These are phyloP conservation scores for Chlamydomonas sp. DNA, from an alignment of 139 green algal species.

Conservation along the genomic window DNA sequence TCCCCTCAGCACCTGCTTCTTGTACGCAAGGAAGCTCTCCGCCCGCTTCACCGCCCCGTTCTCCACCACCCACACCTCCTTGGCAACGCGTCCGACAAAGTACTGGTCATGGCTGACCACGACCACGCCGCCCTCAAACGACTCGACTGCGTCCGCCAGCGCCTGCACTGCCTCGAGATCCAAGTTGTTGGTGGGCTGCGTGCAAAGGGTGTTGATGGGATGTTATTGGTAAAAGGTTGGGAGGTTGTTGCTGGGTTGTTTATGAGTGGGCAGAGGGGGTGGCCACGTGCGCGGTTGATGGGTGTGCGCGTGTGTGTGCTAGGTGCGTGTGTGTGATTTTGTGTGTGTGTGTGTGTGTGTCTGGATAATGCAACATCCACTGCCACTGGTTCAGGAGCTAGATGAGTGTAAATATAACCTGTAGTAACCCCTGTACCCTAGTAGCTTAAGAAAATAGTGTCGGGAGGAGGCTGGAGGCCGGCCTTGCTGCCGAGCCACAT, in stretches of 20 bases:
- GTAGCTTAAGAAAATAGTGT: too few relatives aligned
- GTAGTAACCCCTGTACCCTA: too few relatives aligned
- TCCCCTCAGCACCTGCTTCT: constrained; percentile 26
- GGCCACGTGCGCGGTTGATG: too few relatives aligned
- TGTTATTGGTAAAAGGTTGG: too few relatives aligned
- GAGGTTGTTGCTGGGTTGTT: neutral
- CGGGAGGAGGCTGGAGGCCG: too few relatives aligned
- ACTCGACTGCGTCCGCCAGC: constrained; percentile 47
- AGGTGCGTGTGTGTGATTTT: too few relatives aligned
- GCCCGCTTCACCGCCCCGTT: constrained; percentile 19
- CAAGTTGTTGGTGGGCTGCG: constrained; percentile 64
- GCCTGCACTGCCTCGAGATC: constrained; percentile 67
- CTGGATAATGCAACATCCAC: too few relatives aligned
- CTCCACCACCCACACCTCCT: constrained; percentile 53
- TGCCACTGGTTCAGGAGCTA: too few relatives aligned
- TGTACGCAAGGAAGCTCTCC: constrained; percentile 61
- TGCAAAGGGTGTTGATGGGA: neutral
- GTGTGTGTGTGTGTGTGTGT: too few relatives aligned
- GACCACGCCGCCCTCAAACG: constrained; percentile 55
- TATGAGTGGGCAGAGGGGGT: neutral
- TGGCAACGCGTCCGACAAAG: constrained; percentile 54
- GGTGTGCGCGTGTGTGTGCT: too few relatives aligned
- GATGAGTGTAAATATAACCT: too few relatives aligned
- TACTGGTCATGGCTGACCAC: constrained; percentile 62
- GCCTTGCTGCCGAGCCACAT: too few relatives aligned